Base-by-base conservation (phyloP, 2,329 filamentous ascomycete genomes). In the Ceratocystis destructans region DNA sequence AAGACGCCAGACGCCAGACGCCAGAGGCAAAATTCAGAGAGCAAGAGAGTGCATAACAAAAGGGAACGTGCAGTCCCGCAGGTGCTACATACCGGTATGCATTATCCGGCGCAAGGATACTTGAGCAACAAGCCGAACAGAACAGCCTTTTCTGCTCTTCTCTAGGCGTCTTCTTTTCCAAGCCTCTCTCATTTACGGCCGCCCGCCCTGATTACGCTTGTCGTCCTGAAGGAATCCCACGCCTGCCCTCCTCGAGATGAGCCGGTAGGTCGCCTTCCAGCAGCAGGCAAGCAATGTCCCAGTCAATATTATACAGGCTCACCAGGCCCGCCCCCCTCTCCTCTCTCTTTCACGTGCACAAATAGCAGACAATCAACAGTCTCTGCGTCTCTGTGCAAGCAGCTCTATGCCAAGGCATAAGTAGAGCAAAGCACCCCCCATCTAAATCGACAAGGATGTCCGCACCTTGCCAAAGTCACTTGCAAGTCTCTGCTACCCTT, bases 261-360 rank as follows among this genome's bases (percentile, higher is more conserved):
- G 10, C 37, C 37, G 37, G 37, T 41, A 10, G 8, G 37, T 41
- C 37, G 37, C 37, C 33, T 37, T 37, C 8, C 2, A 10, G 1
- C 3, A 37, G 37, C 37, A 41, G 37, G 37, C 37, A 41, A 41
- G 37, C 37, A 41, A 41, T 41, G 37, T 41, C 37, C 37, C 37
- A 41, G 37, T 41, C 37, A 41, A 41, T 41, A 41, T 41, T 41
- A 41, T 41, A 41, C 37, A 41, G 10, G 37, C 37, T 41, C 10
- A 8, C 37, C 37, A 41, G 37, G 37, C 37, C 31, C 31, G 31
- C 31, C 7, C 31, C 31, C 31, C 7, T 12, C 37, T 12, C 37
- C 37, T 41, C 37, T 20, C 12, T 33, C 55, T 37, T 59, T 59
- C 55, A 59, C 55, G 20, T 59, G 55, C 55, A 59, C 55, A 59